A percentile compares a stretch with the other conserved stretches of the same genome.
phyloP scores from a whole-genome alignment of 2,329 filamentous ascomycete genomes.

The Aspergillus calidoustus region DNA sequence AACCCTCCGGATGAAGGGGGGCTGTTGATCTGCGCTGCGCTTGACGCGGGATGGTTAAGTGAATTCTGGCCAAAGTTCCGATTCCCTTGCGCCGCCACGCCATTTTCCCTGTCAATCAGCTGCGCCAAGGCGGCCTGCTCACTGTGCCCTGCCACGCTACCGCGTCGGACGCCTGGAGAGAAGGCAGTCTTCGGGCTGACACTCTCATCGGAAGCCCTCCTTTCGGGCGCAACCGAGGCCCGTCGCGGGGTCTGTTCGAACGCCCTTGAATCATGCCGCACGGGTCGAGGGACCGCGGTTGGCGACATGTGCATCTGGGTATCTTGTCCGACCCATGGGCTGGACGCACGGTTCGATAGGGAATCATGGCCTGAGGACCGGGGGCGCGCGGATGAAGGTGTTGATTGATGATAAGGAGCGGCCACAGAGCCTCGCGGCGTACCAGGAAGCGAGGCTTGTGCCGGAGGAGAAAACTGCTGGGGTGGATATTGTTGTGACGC shows the following conservation, averaged over 20 bases:
- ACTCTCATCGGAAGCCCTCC: constrained; percentile 72
- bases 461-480: constrained; percentile 39
- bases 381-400: constrained; percentile 42
- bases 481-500: constrained; percentile 36
- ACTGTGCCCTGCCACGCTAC: constrained; percentile 30
- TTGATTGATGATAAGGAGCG: constrained; percentile 39
- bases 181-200: constrained; percentile 74
- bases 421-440: constrained; percentile 55
- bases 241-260: constrained; percentile 34
- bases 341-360: constrained; percentile 36
- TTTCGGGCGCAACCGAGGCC: constrained; percentile 61
- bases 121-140: constrained; percentile 33
- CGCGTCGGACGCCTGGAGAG: constrained; percentile 34
- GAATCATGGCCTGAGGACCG: constrained; percentile 44
- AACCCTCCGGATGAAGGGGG: constrained; percentile 32
- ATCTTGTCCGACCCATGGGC: constrained; percentile 39
- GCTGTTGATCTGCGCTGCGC: constrained; percentile 30
- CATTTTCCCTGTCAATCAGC: constrained; percentile 35
- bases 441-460: constrained; percentile 51
- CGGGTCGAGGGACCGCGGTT: constrained; percentile 30
- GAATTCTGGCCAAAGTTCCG: constrained; percentile 20
- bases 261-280: constrained; percentile 49
- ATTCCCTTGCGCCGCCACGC: constrained; percentile 30
- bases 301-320: constrained; percentile 37
- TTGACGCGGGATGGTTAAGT: constrained; percentile 21